Evolutionary conservation across 306 rosid species (phyloP), one percentile per base, ranked within the genome.

Genomic region (Quercus wislizeni): DNA sequence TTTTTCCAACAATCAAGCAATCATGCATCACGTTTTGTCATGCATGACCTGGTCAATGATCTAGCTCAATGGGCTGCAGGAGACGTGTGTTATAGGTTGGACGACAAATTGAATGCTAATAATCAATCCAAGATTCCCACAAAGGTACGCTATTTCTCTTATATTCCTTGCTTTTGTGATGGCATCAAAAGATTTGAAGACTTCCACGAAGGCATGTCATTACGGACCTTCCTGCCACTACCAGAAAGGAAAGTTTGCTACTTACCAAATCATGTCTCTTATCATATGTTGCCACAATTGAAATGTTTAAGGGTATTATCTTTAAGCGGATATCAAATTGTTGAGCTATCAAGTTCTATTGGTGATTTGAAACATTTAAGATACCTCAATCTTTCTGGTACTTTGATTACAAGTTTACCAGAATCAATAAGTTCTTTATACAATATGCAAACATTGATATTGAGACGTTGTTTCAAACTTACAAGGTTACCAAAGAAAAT

Each of bases 191-290:
- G 5, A 12, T 25, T 25, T 25, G 35, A 61, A 5, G 35, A 4
- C 4, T 25, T 61, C 2, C 4, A 1, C 1, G 19, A 61, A 11
- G 19, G 25, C 27, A 9, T 0, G 5, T 21, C 92, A 91, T 41
- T 94, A 83, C 79, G 98, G 97, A 43, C 97, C 90, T 74, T 92
- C 31, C 81, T 94, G 76, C 78, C 31, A 0, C 15, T 59, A 20
- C 23, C 12, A 28, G 30, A 20, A 21, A 13, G 2, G 4, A 10
- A 4, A 88, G 6, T 89, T 88, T 93, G 98, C 27, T 65, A 51
- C 20, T 1, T 54, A 65, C 41, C 78, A 38, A 35, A 8, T 1
- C 17, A 31, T 12, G 63, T 55, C 20, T 18, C 30, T 21, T 2
- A 31, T 14, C 9, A 38, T 0, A 3, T 69, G 27, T 33, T 77